These are phyloP conservation scores for Lactifluus subvellereus DNA, from an alignment of 768 basidiomycete genomes.

Conservation along the genomic window DNA sequence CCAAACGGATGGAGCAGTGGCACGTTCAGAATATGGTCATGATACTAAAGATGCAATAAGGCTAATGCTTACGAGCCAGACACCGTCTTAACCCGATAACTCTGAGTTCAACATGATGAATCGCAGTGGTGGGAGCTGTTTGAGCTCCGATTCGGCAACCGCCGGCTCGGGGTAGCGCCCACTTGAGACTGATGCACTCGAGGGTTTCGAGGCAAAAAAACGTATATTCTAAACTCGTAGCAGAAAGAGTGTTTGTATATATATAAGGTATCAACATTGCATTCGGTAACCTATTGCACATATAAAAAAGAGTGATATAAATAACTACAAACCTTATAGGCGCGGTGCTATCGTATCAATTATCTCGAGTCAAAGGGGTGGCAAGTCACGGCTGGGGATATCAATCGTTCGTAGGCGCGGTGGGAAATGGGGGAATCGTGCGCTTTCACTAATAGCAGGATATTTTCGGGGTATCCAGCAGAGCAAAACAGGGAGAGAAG, in stretches of 20 bases:
- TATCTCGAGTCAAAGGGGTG: background rate
- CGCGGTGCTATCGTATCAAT: background rate
- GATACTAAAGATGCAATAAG: too few species aligned
- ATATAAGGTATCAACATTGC: slow-evolving; percentile 15
- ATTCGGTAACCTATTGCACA: slow-evolving; percentile 1
- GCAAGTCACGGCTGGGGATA: background rate
- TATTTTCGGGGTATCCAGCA: slow-evolving; percentile 6
- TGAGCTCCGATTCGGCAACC: too few species aligned
- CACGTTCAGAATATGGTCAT: too few species aligned
- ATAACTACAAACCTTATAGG: background rate
- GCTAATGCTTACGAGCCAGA: too few species aligned
- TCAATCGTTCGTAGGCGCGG: background rate
- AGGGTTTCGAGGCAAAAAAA: background rate
- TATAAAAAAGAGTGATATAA: background rate
- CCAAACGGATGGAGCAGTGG: too few species aligned
- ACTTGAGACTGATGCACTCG: too few species aligned
- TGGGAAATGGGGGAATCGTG: background rate
- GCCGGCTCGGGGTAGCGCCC: too few species aligned
- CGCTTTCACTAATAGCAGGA: background rate
- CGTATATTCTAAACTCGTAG: background rate
- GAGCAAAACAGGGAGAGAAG: background rate
- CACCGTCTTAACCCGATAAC: too few species aligned
- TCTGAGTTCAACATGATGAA: too few species aligned
- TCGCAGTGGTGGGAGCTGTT: too few species aligned
- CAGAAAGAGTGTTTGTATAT: background rate